Evolutionary conservation across 371 early-diverging fungal species (phyloP), one percentile per base, ranked within the genome.

Genomic region (Circinella umbellata): DNA sequence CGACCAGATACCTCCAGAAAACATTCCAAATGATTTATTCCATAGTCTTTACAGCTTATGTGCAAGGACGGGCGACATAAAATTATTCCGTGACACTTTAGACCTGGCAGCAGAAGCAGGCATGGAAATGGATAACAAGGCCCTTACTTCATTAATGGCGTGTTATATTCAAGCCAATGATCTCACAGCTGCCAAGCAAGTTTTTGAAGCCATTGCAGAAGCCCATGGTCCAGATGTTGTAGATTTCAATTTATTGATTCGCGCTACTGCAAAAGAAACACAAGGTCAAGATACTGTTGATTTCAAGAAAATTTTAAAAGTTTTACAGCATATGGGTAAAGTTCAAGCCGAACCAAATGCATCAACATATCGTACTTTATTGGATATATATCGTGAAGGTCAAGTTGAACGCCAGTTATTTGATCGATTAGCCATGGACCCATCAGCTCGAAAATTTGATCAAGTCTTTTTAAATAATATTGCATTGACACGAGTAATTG

Each of bases 221-320:
- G 71, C 73, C 8, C 61, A 73, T 39, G 79, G 77, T 1, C 79
- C 80, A 4, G 83, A 83, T 61, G 76, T 76, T 3, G 76, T 79
- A 0, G 83, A 83, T 66, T 83, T 79, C 60, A 83, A 83, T 34
- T 37, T 83, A 7, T 60, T 83, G 55, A 72, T 83, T 59, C 74
- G 83, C 17, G 63, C 70, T 5, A 71, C 74, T 1, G 71, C 66
- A 1, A 69, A 72, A 46, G 55, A 64, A 8, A 67, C 67, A 9
- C 47, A 51, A 1, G 51, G 3, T 13, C 17, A 51, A 51, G 65
- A 67, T 4, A 49, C 61, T 14, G 66, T 70, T 7, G 74, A 76
- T 20, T 61, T 65, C 14, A 39, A n/a, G 5, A 78, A 78, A 60
- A 75, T 83, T 0, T 48, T 78, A 20, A 77, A 76, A 11, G 73